Evolutionary conservation across 108 stramenopile genomes (phyloP), one percentile per base, ranked within the genome.

Genomic region (Poteriospumella lacustris): DNA sequence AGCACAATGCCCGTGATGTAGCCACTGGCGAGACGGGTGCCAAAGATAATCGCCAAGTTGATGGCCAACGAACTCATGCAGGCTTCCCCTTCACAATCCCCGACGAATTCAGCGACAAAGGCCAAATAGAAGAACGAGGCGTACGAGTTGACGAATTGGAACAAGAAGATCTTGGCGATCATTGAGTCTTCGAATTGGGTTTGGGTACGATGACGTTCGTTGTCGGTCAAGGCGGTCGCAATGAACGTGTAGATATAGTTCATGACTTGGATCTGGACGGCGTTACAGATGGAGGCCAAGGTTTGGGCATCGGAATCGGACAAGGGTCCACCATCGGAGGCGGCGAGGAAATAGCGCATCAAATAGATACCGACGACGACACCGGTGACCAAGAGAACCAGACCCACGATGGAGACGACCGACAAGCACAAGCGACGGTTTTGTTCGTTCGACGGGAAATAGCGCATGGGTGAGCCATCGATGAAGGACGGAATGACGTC

Each of bases 61-160:
- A 64, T 82, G 75, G 82, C 40, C 43, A 84, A 81, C 76, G 79
- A 59, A 28, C 31, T 43, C 82, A 83, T 83, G 79, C 83, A 84
- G 29, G 12, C 76, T 40, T 38, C 36, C 24, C 3, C 24, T 9
- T 3, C 33, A 64, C 60, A 64, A 31, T 64, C 29, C 9, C 60
- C 60, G 33, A 64, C 9, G 12, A 26, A 19, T 64, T 64, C 60
- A 64, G 60, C 60, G 73, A 91, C 72, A 72, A 93, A 97, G 39
- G 93, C 92, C 76, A 96, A 94, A 84, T 96, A 99, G 79, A 95
- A 95, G 12, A 96, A 87, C 19, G 93, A 91, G 1, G 94, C 93
- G 86, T 96, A 97, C 79, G 94, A 94, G 87, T 95, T 95, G 26
- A 96, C 93, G 70, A 97, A 97, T 39, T 95, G 92, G 81, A 99